These are phyloP conservation scores for Entomortierella chlamydospora DNA, from an alignment of 192 early-diverging fungal genomes.

Conservation along the genomic window DNA sequence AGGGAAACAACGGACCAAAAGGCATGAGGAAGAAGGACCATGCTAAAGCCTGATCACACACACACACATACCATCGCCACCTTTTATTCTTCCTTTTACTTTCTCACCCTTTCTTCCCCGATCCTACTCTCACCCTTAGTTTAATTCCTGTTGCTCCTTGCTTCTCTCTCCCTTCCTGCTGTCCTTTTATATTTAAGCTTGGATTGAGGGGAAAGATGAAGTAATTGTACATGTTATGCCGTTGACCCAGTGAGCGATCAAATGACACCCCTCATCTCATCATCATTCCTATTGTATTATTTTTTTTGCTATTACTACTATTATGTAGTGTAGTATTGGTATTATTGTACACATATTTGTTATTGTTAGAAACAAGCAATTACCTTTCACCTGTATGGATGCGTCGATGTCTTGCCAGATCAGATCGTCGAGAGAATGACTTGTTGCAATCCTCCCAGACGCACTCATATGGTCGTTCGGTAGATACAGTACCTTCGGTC, in stretches of 20 bases:
- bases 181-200: neutral
- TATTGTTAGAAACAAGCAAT: neutral
- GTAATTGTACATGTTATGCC: neutral
- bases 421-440: constrained; percentile 76
- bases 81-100: neutral
- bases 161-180: neutral
- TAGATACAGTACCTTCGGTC: constrained; percentile 47
- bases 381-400: constrained; percentile 81
- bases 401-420: constrained; percentile 76
- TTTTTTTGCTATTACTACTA: too few species aligned
- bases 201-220: neutral
- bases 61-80: constrained; percentile 9
- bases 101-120: too few species aligned
- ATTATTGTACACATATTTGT: neutral
- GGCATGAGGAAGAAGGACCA: too few species aligned
- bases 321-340: too few species aligned
- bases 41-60: too few species aligned
- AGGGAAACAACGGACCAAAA: too few species aligned
- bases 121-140: too few species aligned
- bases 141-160: neutral
- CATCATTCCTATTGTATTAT: neutral
- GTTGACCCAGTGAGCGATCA: constrained; percentile 1
- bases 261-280: neutral
- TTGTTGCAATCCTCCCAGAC: constrained; percentile 72
- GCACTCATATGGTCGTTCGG: constrained; percentile 63